Evolutionary conservation across 2,329 filamentous ascomycete genomes (phyloP).

Genomic region (Ascochyta pisi): DNA sequence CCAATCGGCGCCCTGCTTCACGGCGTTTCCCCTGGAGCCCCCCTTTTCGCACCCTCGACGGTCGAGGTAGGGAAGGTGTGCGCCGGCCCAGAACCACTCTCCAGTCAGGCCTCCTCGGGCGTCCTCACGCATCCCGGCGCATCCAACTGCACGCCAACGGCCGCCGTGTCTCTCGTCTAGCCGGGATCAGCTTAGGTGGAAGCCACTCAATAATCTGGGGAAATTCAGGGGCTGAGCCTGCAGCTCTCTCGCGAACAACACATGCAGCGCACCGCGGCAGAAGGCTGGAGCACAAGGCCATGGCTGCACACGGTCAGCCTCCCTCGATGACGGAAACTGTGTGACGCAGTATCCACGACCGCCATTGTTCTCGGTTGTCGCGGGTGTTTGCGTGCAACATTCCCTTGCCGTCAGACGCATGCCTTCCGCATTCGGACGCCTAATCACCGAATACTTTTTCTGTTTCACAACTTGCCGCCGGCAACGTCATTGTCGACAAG

Average conservation of each 20-base stretch:
- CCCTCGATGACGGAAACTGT: constrained; percentile 13
- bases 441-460: constrained; percentile 18
- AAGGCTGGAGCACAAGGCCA: constrained; percentile 13
- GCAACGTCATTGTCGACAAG: constrained; percentile 25
- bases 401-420: constrained; percentile 15
- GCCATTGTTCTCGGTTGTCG: constrained; percentile 11
- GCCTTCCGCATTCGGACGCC: constrained; percentile 16
- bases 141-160: constrained; percentile 31
- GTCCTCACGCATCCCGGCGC: constrained; percentile 26
- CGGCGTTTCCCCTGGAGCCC: constrained; percentile 17
- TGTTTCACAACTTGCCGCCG: constrained; percentile 25
- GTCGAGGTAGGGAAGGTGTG: constrained; percentile 19
- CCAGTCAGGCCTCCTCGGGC: constrained; percentile 11
- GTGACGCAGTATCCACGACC: constrained; percentile 4
- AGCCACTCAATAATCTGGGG: constrained; percentile 46
- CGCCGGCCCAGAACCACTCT: constrained; percentile 22
- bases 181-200: constrained; percentile 24
- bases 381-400: constrained; percentile 13
- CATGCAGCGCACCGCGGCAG: constrained; percentile 4
- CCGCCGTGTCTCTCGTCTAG: constrained; percentile 26
- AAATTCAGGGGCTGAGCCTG: constrained; percentile 44
- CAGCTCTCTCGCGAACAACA: constrained; percentile 11
- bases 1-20: constrained; percentile 28
- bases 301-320: constrained; percentile 5
- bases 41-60: constrained; percentile 29